Evolutionary conservation across 169 alveolate genomes (phyloP).

Genomic region (Cryptosporidium andersoni): DNA sequence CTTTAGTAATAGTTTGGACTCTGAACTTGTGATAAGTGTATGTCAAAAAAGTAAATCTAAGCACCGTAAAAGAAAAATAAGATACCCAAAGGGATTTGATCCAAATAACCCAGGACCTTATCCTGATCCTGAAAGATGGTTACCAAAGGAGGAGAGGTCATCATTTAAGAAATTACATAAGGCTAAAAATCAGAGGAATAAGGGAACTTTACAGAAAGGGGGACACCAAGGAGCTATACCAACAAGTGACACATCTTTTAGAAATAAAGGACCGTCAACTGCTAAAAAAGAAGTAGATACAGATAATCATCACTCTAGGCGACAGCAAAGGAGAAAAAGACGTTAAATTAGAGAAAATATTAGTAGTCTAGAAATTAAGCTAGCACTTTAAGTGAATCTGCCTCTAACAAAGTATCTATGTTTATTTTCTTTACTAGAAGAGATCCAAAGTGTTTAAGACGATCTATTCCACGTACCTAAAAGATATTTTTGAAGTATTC

Average conservation of each 20-base stretch:
- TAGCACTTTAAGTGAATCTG: constrained; percentile 10
- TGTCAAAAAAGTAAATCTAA: constrained; percentile 24
- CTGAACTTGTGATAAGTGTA: not conserved
- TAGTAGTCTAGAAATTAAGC: not conserved
- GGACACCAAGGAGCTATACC: constrained; percentile 57
- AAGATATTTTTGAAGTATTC: not conserved
- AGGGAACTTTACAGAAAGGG: constrained; percentile 30
- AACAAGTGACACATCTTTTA: not conserved
- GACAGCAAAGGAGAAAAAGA: constrained; percentile 31
- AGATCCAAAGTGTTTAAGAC: constrained; percentile 49
- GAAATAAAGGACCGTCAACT: constrained; percentile 19
- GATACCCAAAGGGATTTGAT: constrained; percentile 76
- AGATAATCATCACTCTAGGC: constrained; percentile 1
- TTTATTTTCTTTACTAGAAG: constrained; percentile 18
- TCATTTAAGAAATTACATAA: constrained; percentile 66
- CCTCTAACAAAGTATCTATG: constrained; percentile 13
- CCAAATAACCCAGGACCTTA: constrained; percentile 74
- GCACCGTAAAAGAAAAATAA: constrained; percentile 66
- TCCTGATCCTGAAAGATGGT: constrained; percentile 79
- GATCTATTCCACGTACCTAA: constrained; percentile 76
- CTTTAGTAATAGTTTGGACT: not conserved
- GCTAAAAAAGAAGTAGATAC: constrained; percentile 35
- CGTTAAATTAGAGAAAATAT: constrained; percentile 10
- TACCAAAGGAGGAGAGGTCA: constrained; percentile 73
- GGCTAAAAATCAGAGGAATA: constrained; percentile 44